phyloP scores from a whole-genome alignment of 345 rosid genomes.

The Lagerstroemia speciosa region DNA sequence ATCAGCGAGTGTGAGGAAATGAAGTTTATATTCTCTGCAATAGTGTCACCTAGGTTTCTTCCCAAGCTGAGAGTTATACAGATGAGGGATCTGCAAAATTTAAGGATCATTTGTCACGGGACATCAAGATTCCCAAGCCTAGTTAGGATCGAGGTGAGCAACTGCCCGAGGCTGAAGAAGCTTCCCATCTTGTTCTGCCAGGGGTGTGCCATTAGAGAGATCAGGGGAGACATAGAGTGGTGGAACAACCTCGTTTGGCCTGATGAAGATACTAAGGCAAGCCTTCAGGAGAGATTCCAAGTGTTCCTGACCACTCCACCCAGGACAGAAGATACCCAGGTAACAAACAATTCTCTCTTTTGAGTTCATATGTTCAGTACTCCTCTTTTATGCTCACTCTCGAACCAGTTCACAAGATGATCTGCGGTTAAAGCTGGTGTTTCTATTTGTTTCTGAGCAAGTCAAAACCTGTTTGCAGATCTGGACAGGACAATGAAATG shows the following conservation, averaged over 20 bases:
- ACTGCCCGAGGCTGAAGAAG: conserved; percentile 18
- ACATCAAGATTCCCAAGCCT: conserved; percentile 12
- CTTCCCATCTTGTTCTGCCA: conserved; percentile 20
- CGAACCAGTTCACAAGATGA: neutral
- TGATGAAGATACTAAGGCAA: conserved; percentile 7
- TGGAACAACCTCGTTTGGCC: conserved; percentile 14
- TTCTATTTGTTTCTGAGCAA: neutral
- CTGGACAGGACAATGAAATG: neutral
- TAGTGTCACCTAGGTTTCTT: conserved; percentile 7
- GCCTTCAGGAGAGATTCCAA: conserved; percentile 17
- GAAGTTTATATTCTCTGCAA: conserved; percentile 10
- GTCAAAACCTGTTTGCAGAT: neutral
- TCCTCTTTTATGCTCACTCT: neutral
- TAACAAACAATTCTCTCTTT: neutral
- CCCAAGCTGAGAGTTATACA: conserved; percentile 20
- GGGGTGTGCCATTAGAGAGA: conserved; percentile 10
- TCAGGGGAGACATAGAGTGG: conserved; percentile 20
- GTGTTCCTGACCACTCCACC: conserved; percentile 1
- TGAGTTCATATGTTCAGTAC: neutral
- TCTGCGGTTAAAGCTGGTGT: no score
- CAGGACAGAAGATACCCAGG: conserved; percentile 9
- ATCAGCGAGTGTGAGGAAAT: conserved; percentile 18
- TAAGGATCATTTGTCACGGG: conserved; percentile 17
- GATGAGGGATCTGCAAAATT: conserved; percentile 16
- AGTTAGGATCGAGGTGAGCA: conserved; percentile 21